These are phyloP conservation scores for Hymenoscyphus linearis DNA, from an alignment of 2,329 filamentous ascomycete genomes.

Conservation along the genomic window DNA sequence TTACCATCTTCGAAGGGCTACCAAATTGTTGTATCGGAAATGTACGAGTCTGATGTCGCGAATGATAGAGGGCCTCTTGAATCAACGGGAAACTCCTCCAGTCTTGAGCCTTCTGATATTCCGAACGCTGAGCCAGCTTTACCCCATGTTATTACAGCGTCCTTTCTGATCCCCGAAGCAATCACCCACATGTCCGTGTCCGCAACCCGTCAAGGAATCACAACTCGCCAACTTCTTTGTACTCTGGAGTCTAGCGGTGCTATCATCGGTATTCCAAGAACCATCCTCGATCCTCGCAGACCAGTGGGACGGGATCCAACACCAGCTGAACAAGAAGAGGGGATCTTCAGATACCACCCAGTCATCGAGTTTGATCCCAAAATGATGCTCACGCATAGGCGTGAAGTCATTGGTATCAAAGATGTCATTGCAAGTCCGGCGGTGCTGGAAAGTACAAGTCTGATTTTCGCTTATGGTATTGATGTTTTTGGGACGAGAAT, in stretches of 20 bases:
- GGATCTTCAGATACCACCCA: conserved; percentile 70
- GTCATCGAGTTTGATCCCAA: conserved; percentile 79
- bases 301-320: conserved; percentile 82
- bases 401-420: conserved; percentile 72
- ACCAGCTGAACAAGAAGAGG: conserved; percentile 74
- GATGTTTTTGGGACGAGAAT: conserved; percentile 86
- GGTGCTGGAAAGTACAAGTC: conserved; percentile 82
- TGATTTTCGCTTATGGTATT: conserved; percentile 81
- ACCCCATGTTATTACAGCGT: conserved; percentile 73
- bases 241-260: conserved; percentile 68
- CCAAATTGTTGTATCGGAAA: conserved; percentile 78
- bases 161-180: conserved; percentile 74
- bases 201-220: conserved; percentile 87
- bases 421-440: conserved; percentile 71
- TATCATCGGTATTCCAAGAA: conserved; percentile 74
- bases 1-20: conserved; percentile 69
- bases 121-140: conserved; percentile 49
- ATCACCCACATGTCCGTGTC: conserved; percentile 78
- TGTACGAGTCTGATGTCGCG: conserved; percentile 78
- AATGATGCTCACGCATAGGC: conserved; percentile 72
- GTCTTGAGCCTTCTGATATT: conserved; percentile 59
- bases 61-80: conserved; percentile 82
- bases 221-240: conserved; percentile 73
- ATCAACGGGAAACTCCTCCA: conserved; percentile 67
- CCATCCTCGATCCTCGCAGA: conserved; percentile 76